Conservation (phyloP, 2,329 filamentous ascomycete genomes). For the Salinomyces thailandicus region DNA sequence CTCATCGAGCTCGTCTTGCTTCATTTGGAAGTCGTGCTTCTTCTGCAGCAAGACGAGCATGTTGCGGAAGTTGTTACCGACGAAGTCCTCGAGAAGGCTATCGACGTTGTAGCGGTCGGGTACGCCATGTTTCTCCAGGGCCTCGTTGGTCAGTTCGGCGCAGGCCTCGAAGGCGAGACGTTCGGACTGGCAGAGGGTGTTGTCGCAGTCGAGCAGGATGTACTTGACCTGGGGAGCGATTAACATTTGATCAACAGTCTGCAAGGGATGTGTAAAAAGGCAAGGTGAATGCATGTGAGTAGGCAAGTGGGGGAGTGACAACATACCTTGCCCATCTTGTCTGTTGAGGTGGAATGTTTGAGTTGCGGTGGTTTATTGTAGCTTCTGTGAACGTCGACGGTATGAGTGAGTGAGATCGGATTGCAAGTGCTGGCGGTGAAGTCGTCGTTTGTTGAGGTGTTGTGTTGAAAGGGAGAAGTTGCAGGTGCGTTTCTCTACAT, state of each 20-base stretch:
- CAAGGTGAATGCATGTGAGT: not conserved
- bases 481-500: too few relatives aligned
- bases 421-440: too few relatives aligned
- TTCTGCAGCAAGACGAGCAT: constrained; percentile 71
- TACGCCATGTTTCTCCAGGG: constrained; percentile 58
- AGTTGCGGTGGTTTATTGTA: not conserved
- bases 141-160: constrained; percentile 78
- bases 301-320: constrained; percentile 1
- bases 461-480: too few relatives aligned
- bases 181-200: constrained; percentile 88
- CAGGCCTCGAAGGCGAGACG: constrained; percentile 85
- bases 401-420: too few relatives aligned
- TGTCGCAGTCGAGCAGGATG: constrained; percentile 55
- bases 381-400: too few relatives aligned
- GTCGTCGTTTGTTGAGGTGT: too few relatives aligned
- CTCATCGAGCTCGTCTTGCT: constrained; percentile 55
- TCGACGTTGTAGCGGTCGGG: constrained; percentile 64
- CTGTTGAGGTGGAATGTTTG: constrained; percentile 5
- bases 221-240: constrained; percentile 25
- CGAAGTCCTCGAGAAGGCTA: constrained; percentile 72
- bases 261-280: not conserved
- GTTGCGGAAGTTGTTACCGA: constrained; percentile 89
- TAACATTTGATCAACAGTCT: not conserved
- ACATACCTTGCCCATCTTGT: constrained; percentile 20
- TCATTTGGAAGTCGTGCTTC: constrained; percentile 64